These are phyloP conservation scores for Globisporangium middletonii DNA, from an alignment of 352 stramenopile genomes.

Conservation along the genomic window DNA sequence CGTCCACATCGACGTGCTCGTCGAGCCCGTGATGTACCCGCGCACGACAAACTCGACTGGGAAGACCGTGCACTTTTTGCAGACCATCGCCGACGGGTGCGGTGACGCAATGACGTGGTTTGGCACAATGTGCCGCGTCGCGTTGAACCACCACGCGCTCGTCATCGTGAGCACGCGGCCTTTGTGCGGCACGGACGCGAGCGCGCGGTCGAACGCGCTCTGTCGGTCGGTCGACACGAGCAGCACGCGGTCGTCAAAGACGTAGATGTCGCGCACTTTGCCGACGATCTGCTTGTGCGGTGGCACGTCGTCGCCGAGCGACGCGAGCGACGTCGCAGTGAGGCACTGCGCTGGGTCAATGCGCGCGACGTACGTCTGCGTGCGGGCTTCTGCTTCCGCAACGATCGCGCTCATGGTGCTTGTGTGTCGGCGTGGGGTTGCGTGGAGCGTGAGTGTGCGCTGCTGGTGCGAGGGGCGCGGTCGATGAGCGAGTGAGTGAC, in stretches of 20 bases:
- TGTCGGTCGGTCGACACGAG: slow-evolving; percentile 98
- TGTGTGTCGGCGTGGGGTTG: neutral
- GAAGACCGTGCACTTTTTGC: slow-evolving; percentile 95
- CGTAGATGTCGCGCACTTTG: slow-evolving; percentile 93
- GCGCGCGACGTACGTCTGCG: slow-evolving; percentile 55
- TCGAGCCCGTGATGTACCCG: slow-evolving; percentile 96
- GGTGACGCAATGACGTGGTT: slow-evolving; percentile 96
- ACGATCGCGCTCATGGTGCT: slow-evolving; percentile 35
- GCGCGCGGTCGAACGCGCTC: slow-evolving; percentile 96
- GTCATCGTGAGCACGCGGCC: slow-evolving; percentile 96
- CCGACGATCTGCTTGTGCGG: slow-evolving; percentile 58
- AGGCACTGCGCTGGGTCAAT: slow-evolving; percentile 42
- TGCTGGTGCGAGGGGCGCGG: no score
- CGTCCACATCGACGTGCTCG: slow-evolving; percentile 98
- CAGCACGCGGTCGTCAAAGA: slow-evolving; percentile 84
- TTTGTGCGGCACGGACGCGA: slow-evolving; percentile 97
- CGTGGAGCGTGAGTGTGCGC: neutral
- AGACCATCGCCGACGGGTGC: slow-evolving; percentile 94
- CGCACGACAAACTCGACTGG: slow-evolving; percentile 99
- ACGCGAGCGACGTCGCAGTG: slow-evolving; percentile 50
- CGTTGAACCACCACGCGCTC: slow-evolving; percentile 94
- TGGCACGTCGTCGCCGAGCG: slow-evolving; percentile 27
- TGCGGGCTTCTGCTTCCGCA: slow-evolving; percentile 55
- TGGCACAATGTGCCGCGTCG: slow-evolving; percentile 94
- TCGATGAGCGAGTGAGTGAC: neutral